Evolutionary conservation across 768 basidiomycete genomes (phyloP).

Genomic region (Tylopilus vinaceipallidus): DNA sequence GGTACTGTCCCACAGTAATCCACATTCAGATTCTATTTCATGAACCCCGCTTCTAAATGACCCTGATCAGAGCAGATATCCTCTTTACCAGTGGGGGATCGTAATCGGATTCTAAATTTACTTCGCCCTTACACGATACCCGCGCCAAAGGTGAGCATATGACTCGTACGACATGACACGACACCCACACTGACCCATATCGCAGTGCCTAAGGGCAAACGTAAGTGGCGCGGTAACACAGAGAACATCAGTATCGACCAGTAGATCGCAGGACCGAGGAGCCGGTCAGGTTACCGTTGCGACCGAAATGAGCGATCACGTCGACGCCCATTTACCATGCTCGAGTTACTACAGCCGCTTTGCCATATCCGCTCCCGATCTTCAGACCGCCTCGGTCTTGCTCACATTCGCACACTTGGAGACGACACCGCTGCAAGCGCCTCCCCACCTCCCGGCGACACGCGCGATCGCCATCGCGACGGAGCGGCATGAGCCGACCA

Average conservation of each 20-base stretch:
- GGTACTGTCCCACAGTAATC: constrained; percentile 37
- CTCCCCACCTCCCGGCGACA: constrained; percentile 50
- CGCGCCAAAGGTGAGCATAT: constrained; percentile 27
- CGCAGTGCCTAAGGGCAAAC: constrained; percentile 24
- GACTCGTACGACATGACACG: constrained; percentile 2
- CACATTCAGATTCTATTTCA: constrained; percentile 25
- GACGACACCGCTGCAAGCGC: constrained; percentile 40
- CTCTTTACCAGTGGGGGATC: constrained; percentile 35
- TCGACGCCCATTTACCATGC: constrained; percentile 7
- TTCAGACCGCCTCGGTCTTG: constrained; percentile 46
- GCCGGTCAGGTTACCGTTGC: constrained; percentile 6
- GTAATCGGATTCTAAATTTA: constrained; percentile 40
- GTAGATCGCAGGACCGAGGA: constrained; percentile 22
- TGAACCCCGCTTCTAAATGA: constrained; percentile 25
- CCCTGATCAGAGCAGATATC: constrained; percentile 38
- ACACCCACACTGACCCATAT: constrained; percentile 19
- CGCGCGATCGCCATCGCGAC: constrained; percentile 44
- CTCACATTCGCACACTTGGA: constrained; percentile 54
- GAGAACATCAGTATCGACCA: constrained; percentile 19
- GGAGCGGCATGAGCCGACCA: constrained; percentile 50
- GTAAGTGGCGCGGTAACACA: constrained; percentile 25
- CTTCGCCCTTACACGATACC: constrained; percentile 41
- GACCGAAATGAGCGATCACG: constrained; percentile 9
- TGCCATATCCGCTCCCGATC: constrained; percentile 34
- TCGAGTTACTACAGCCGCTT: constrained; percentile 22